Base-by-base conservation (phyloP, 2,329 filamentous ascomycete genomes). In the Penicillium occitanis region DNA sequence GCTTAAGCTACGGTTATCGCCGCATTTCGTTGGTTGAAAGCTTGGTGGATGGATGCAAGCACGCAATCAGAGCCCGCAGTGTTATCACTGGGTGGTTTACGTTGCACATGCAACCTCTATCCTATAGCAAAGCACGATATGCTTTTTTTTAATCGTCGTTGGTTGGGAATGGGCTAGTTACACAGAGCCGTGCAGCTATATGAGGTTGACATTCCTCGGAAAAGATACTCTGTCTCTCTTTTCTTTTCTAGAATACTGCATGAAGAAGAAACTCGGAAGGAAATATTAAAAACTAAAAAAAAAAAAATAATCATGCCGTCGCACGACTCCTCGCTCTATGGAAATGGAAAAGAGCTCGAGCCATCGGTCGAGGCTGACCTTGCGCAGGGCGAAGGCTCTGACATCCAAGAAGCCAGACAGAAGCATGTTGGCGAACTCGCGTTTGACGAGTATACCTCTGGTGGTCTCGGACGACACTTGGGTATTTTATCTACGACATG, bases 391-490 rank as follows among this genome's bases (percentile, higher is more conserved):
- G 30, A n/a, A 5, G 58, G 2, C n/a, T 57, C 53, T 50, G 58
- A 62, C 8, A 22, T 44, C 10, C 51, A 58, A 22, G 61, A 53
- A n/a, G 59, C 65, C 7, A 50, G 25, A 40, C 50, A 57, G 46
- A 37, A 64, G 22, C 42, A 57, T 40, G 68, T 65, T 8, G 69
- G 70, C 28, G 69, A 70, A 46, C 58, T 72, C 61, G 51, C 63
- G 30, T 72, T 70, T 50, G 69, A 71, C 8, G 69, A 72, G 60
- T 71, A 68, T 25, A 71, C 70, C 3, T 37, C 67, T 5, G 71
- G 71, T 17, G 71, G 71, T 48, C 65, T 72, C 33, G 71, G 71
- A 11, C 67, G 71, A 8, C 71, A 72, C 61, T 40, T 72, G 37
- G 71, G 71, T 17, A 51, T 70, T 14, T 63, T 66, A 2, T 72